These are phyloP conservation scores for Anthoceros angustus DNA, from an alignment of 225 moss, liverwort and hornwort genomes.

Conservation along the genomic window DNA sequence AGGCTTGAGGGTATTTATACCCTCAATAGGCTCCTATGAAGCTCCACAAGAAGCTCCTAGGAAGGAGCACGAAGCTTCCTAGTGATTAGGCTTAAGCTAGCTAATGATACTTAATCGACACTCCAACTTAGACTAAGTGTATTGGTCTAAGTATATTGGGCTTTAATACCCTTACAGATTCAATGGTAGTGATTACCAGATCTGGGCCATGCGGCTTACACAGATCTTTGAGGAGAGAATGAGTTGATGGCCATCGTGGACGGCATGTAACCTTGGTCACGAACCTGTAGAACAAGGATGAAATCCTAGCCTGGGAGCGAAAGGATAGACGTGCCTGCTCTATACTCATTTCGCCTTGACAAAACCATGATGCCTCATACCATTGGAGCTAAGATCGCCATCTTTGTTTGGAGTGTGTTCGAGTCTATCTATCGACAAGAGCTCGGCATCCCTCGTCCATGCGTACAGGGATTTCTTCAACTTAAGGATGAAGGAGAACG, in stretches of 20 bases:
- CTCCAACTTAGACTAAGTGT: too few species aligned
- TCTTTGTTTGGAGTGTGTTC: neutral
- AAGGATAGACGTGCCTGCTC: neutral
- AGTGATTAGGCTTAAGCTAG: too few species aligned
- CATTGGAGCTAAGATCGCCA: neutral
- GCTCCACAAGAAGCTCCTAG: too few species aligned
- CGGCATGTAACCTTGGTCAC: neutral
- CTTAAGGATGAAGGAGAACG: neutral
- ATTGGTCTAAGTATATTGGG: too few species aligned
- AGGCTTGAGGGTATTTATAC: too few species aligned
- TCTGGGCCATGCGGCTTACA: neutral
- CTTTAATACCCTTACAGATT: too few species aligned
- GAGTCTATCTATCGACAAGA: neutral
- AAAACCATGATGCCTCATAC: neutral
- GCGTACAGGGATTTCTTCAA: neutral
- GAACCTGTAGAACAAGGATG: neutral
- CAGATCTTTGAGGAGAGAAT: neutral
- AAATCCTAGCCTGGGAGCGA: conserved; percentile 1
- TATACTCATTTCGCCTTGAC: neutral
- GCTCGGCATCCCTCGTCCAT: neutral
- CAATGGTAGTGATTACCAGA: neutral
- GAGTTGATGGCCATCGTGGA: neutral
- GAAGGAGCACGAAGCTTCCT: too few species aligned
- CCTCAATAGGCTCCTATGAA: too few species aligned
- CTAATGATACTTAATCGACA: too few species aligned